A percentile compares a stretch with the other conserved stretches of the same genome.
phyloP scores from a whole-genome alignment of 2,329 filamentous ascomycete species.

The Nannizziopsis barbatae region DNA sequence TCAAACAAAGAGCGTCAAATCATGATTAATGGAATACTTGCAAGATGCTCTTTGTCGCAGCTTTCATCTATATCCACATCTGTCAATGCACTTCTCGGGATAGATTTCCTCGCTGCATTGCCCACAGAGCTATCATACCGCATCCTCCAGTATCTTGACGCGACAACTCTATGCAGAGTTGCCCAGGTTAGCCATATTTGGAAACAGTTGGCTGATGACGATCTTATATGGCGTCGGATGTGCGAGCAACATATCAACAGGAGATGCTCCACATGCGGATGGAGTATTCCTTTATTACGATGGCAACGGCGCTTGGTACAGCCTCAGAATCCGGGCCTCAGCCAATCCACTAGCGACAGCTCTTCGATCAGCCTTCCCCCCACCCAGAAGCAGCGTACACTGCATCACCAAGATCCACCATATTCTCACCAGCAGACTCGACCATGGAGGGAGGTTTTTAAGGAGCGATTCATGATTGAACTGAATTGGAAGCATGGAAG shows the following conservation, averaged over 20 bases:
- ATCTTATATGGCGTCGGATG: conserved; percentile 96
- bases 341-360: conserved; percentile 29
- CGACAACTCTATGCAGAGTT: neutral
- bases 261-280: conserved; percentile 89
- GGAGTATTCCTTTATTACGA: conserved; percentile 82
- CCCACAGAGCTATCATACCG: neutral
- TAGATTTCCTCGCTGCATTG: neutral
- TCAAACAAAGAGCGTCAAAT: conserved; percentile 16
- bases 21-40: conserved; percentile 24
- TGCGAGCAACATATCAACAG: conserved; percentile 92
- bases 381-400: neutral
- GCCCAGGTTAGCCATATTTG: conserved; percentile 75
- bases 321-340: neutral
- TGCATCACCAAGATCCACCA: neutral
- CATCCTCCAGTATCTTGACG: conserved; percentile 2
- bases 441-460: conserved; percentile 95
- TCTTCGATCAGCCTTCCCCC: conserved; percentile 14
- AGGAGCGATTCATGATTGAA: conserved; percentile 89
- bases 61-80: neutral
- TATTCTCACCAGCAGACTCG: conserved; percentile 26
- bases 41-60: conserved; percentile 16
- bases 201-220: conserved; percentile 81
- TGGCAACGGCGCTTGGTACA: conserved; percentile 46
- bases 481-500: conserved; percentile 96
- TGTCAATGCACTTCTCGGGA: neutral